Evolutionary conservation across 1,139 yeast genomes (phyloP).

Genomic region (Scheffersomyces quercinus): DNA sequence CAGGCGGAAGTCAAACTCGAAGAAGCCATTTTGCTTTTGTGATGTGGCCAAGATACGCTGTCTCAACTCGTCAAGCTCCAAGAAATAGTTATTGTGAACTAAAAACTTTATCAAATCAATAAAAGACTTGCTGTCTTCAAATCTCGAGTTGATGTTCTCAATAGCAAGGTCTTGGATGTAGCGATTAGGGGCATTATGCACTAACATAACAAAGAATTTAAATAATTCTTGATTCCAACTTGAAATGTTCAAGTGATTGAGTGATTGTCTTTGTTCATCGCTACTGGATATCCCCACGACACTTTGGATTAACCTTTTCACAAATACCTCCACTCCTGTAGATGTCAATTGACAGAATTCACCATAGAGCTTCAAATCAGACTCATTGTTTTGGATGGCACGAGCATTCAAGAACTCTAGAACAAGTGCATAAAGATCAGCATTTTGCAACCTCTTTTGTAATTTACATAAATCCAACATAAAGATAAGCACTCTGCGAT

Average conservation of each 20-base stretch:
- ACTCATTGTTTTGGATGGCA: conserved; percentile 14
- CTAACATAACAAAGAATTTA: conserved; percentile 31
- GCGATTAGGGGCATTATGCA: conserved; percentile 37
- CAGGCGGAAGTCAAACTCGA: conserved; percentile 15
- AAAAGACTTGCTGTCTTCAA: conserved; percentile 17
- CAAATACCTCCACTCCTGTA: conserved; percentile 26
- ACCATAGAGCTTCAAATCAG: conserved; percentile 27
- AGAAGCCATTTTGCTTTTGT: conserved; percentile 13
- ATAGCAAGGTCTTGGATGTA: conserved; percentile 26
- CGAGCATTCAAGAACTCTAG: conserved; percentile 19
- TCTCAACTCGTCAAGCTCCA: conserved; percentile 21
- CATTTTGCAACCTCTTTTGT: conserved; percentile 5
- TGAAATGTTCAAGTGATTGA: conserved; percentile 21
- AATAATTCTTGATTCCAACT: conserved; percentile 33
- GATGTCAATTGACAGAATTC: conserved; percentile 23
- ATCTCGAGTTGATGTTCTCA: conserved; percentile 17
- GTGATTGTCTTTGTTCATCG: conserved; percentile 25
- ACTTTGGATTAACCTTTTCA: conserved; percentile 36
- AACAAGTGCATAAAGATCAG: conserved; percentile 16
- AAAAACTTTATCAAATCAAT: conserved; percentile 22
- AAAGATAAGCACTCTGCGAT: conserved; percentile 20
- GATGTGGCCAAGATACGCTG: conserved; percentile 16
- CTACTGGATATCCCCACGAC: conserved; percentile 28
- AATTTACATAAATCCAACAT: conserved; percentile 18
- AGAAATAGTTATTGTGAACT: conserved; percentile 20